phyloP scores from a whole-genome alignment of 768 basidiomycete genomes.

The Tylopilus vinaceipallidus region DNA sequence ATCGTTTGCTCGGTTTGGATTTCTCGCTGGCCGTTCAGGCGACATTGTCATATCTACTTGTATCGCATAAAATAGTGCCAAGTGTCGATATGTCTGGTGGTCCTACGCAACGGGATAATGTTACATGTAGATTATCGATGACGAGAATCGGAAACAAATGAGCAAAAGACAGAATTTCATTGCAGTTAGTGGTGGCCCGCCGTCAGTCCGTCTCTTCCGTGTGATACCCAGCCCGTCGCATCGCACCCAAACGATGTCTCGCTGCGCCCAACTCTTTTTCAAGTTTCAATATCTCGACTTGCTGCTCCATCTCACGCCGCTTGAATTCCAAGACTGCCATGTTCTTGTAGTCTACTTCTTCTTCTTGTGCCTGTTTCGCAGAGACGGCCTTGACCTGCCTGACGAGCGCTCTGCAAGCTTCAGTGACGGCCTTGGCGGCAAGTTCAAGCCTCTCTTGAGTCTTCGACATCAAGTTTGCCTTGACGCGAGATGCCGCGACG shows the following conservation, averaged over 20 bases:
- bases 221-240: slow-evolving; percentile 89
- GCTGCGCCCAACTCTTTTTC: slow-evolving; percentile 94
- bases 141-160: slow-evolving; percentile 11
- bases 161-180: neutral
- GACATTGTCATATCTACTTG: neutral
- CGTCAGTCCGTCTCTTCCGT: slow-evolving; percentile 74
- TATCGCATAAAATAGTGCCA: neutral
- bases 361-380: slow-evolving; percentile 74
- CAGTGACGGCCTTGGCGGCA: slow-evolving; percentile 96
- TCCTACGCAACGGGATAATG: slow-evolving; percentile 11
- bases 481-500: slow-evolving; percentile 97
- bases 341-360: slow-evolving; percentile 81
- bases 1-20: neutral
- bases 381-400: slow-evolving; percentile 95
- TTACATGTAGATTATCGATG: slow-evolving; percentile 26
- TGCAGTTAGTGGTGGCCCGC: neutral
- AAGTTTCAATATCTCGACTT: slow-evolving; percentile 95
- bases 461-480: slow-evolving; percentile 97
- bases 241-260: slow-evolving; percentile 74
- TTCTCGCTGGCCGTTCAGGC: neutral
- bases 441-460: slow-evolving; percentile 95
- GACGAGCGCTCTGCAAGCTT: slow-evolving; percentile 95
- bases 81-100: neutral
- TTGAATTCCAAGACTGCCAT: slow-evolving; percentile 97
- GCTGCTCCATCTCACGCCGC: slow-evolving; percentile 97